These are phyloP conservation scores for Castanea mollissima DNA, from an alignment of 306 rosid species.

Conservation along the genomic window DNA sequence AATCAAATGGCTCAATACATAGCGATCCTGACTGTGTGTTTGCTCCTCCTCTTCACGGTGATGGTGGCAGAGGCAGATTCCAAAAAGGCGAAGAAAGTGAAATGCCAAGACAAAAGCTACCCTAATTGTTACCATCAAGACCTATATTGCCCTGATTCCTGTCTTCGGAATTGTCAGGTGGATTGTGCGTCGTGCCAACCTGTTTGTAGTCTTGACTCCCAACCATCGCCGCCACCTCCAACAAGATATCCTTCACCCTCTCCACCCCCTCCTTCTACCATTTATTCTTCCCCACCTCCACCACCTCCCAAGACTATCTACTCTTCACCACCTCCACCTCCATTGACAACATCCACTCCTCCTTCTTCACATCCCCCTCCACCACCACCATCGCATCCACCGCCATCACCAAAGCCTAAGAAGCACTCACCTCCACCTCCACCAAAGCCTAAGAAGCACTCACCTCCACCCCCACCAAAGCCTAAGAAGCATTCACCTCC, in stretches of 20 bases:
- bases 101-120: slow-evolving; percentile 32
- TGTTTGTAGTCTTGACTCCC: slow-evolving; percentile 13
- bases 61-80: slow-evolving; percentile 21
- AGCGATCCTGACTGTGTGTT: background rate
- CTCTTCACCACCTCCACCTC: slow-evolving; percentile 2
- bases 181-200: slow-evolving; percentile 33
- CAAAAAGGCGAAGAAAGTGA: slow-evolving; percentile 36
- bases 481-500: background rate
- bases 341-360: background rate
- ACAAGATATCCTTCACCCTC: slow-evolving; percentile 19
- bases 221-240: background rate
- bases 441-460: background rate
- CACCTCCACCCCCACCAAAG: slow-evolving; percentile 9
- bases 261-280: slow-evolving; percentile 4
- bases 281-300: background rate
- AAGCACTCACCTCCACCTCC: background rate
- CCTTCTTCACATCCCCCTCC: background rate
- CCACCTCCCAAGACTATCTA: background rate
- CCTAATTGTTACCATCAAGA: slow-evolving; percentile 27
- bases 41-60: slow-evolving; percentile 13
- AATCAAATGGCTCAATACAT: background rate
- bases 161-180: slow-evolving; percentile 31
- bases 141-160: slow-evolving; percentile 24
- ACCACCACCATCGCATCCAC: slow-evolving; percentile 18
- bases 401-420: background rate